Evolutionary conservation across 768 basidiomycete species (phyloP).

Genomic region (Ephemerocybe angulata): DNA sequence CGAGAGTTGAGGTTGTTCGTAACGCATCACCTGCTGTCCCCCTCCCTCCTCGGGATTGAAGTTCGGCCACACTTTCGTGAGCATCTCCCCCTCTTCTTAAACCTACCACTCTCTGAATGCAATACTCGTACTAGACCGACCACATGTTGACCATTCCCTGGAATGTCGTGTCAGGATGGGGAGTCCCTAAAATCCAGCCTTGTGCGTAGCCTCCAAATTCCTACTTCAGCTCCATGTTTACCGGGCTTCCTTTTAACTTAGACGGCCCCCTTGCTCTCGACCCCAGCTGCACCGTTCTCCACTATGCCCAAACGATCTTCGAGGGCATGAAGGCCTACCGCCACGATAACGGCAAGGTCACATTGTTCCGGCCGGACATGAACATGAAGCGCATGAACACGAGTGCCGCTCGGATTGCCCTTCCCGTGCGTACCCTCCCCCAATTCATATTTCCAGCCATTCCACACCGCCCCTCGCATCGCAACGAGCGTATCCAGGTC

Average conservation of each 20-base stretch:
- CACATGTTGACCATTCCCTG: slow-evolving; percentile 85
- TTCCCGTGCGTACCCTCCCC: slow-evolving; percentile 53
- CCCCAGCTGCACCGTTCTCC: slow-evolving; percentile 78
- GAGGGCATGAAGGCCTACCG: slow-evolving; percentile 96
- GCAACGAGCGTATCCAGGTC: too few species aligned
- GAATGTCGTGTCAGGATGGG: slow-evolving; percentile 75
- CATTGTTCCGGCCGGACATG: slow-evolving; percentile 92
- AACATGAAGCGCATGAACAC: slow-evolving; percentile 96
- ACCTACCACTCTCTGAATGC: slow-evolving; percentile 4
- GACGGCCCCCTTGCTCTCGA: slow-evolving; percentile 73
- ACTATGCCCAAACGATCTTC: slow-evolving; percentile 90
- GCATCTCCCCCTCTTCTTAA: slow-evolving; percentile 20
- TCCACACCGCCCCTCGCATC: not conserved
- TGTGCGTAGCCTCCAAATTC: slow-evolving; percentile 47
- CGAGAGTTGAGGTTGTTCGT: slow-evolving; percentile 44
- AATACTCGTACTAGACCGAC: slow-evolving; percentile 52
- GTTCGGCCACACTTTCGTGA: slow-evolving; percentile 84
- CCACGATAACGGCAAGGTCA: slow-evolving; percentile 64
- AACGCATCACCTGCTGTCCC: slow-evolving; percentile 53
- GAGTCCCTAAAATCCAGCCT: slow-evolving; percentile 73
- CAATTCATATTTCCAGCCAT: not conserved
- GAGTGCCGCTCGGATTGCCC: slow-evolving; percentile 72
- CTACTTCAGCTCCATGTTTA: slow-evolving; percentile 7
- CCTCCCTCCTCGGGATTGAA: slow-evolving; percentile 67
- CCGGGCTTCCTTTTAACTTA: slow-evolving; percentile 28